Percentiles rank a stretch among this genome's conserved stretches.
phyloP scores from a whole-genome alignment of 345 rosid genomes.

The Aegle marmelos region DNA sequence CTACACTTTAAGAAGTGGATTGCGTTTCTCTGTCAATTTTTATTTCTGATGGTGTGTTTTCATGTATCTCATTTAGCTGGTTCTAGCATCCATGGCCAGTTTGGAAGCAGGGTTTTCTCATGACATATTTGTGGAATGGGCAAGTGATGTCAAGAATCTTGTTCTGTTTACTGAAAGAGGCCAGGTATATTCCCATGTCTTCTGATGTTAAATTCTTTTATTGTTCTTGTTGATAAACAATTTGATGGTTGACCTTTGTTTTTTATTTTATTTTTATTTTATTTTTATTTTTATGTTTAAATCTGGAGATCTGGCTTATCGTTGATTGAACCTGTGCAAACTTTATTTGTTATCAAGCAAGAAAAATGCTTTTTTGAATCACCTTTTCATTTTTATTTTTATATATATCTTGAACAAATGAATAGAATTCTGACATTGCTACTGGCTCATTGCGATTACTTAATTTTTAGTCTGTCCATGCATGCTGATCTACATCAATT shows the following conservation, averaged over 20 bases:
- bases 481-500: not conserved
- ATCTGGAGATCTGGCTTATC: not conserved
- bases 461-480: not conserved
- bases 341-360: not conserved
- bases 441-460: not conserved
- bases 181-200: slow-evolving; percentile 50
- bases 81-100: slow-evolving; percentile 96
- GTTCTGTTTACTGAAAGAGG: slow-evolving; percentile 96
- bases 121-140: slow-evolving; percentile 96
- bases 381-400: not conserved
- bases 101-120: slow-evolving; percentile 97
- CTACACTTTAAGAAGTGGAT: not conserved
- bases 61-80: slow-evolving; percentile 52
- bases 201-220: not conserved
- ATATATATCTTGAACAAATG: not conserved
- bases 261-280: not conserved
- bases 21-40: slow-evolving; percentile 5
- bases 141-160: slow-evolving; percentile 75
- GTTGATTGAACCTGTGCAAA: not conserved
- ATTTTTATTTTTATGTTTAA: not conserved
- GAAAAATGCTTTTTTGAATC: not conserved
- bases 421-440: not conserved
- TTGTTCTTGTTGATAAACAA: slow-evolving; percentile 4
- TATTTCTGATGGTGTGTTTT: slow-evolving; percentile 15
- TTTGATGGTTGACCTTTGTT: not conserved